Conservation (phyloP, 768 basidiomycete species). For the Udeniomyces megalosporus region DNA sequence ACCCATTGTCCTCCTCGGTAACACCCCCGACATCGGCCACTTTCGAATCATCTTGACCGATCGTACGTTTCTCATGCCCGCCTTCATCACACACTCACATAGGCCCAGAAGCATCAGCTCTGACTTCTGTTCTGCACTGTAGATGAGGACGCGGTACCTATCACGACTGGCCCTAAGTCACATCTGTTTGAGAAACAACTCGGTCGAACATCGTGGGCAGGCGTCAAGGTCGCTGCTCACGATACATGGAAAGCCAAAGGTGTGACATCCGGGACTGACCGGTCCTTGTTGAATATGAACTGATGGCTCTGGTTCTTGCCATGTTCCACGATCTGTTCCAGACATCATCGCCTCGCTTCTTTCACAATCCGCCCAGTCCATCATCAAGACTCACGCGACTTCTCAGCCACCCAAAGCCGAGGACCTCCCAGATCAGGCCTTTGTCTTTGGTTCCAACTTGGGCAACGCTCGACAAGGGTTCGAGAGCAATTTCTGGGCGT, state of each 20-base stretch:
- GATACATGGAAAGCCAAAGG: conserved; percentile 77
- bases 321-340: not conserved
- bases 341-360: conserved; percentile 36
- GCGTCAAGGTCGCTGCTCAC: conserved; percentile 44
- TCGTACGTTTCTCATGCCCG: conserved; percentile 34
- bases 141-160: conserved; percentile 46
- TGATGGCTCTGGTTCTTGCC: not conserved
- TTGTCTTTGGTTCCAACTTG: conserved; percentile 50
- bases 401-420: conserved; percentile 3
- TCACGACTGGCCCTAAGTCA: conserved; percentile 43
- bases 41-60: conserved; percentile 68
- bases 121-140: not conserved
- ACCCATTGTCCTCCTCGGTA: conserved; percentile 52
- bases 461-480: conserved; percentile 48
- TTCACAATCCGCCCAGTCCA: conserved; percentile 35
- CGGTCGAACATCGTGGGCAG: conserved; percentile 56
- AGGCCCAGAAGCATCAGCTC: too few relatives aligned
- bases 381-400: conserved; percentile 38
- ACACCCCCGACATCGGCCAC: conserved; percentile 60
- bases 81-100: not conserved
- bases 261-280: conserved; percentile 21
- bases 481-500: conserved; percentile 51
- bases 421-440: conserved; percentile 58
- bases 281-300: too few relatives aligned
- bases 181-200: conserved; percentile 44